Percentiles rank a stretch among this genome's conserved stretches.
Conservation (phyloP, 331 rosid species). For the Dryas integrifolia region DNA sequence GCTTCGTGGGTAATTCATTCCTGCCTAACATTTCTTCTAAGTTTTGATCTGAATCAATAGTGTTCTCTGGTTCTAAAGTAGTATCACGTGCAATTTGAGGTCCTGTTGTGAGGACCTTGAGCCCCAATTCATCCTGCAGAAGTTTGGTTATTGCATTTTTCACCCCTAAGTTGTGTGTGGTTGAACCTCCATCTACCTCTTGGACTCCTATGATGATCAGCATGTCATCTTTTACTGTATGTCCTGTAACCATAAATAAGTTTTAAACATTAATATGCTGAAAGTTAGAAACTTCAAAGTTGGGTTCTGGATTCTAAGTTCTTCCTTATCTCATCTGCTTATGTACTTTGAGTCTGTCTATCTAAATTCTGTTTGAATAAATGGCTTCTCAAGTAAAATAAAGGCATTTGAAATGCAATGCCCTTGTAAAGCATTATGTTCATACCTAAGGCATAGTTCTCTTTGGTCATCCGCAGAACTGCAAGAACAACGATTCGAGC, state of each 20-base stretch:
- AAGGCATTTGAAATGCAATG: not conserved
- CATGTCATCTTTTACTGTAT: constrained; percentile 67
- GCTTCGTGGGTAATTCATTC: constrained; percentile 26
- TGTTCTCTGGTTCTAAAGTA: constrained; percentile 29
- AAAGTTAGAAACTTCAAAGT: constrained; percentile 7
- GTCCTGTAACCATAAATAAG: constrained; percentile 55
- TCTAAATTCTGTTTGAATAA: not conserved
- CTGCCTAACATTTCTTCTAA: constrained; percentile 32
- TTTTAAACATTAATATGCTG: constrained; percentile 18
- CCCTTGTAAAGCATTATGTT: constrained; percentile 4
- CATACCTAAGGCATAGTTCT: constrained; percentile 69
- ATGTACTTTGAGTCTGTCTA: not conserved
- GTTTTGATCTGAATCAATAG: constrained; percentile 26
- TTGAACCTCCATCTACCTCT: constrained; percentile 40
- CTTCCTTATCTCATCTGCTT: not conserved
- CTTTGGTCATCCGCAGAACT: constrained; percentile 87
- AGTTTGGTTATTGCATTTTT: constrained; percentile 69
- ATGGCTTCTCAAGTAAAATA: not conserved
- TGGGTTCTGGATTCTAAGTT: not conserved
- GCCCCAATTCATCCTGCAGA: constrained; percentile 67
- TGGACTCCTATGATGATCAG: constrained; percentile 68
- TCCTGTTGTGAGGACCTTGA: constrained; percentile 54
- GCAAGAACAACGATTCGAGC: constrained; percentile 92
- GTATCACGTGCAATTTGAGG: constrained; percentile 39
- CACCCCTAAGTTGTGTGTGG: constrained; percentile 44